phyloP scores from a whole-genome alignment of 2,329 filamentous ascomycete species.

The Trichoderma endophyticum region DNA sequence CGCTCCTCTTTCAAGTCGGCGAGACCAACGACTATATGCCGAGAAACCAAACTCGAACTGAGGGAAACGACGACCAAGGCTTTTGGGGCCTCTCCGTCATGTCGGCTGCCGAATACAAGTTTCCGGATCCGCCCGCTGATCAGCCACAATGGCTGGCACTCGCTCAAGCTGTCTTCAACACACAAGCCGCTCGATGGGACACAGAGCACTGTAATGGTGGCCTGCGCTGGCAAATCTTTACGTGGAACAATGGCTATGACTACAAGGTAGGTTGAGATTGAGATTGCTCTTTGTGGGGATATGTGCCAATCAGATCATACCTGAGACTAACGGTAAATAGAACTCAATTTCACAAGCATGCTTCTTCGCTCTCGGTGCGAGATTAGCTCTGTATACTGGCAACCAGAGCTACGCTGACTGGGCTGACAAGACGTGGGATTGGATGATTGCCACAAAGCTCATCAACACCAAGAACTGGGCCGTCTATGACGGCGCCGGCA shows the following conservation, averaged over 20 bases:
- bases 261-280: constrained; percentile 50
- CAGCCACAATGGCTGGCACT: constrained; percentile 67
- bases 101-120: constrained; percentile 67
- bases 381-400: constrained; percentile 72
- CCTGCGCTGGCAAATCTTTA: constrained; percentile 80
- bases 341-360: constrained; percentile 62
- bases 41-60: constrained; percentile 62
- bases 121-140: constrained; percentile 54
- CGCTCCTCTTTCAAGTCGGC: constrained; percentile 71
- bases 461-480: constrained; percentile 55
- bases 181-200: constrained; percentile 73
- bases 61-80: constrained; percentile 73
- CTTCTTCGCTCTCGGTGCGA: constrained; percentile 62
- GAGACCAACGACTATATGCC: constrained; percentile 75
- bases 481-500: constrained; percentile 61
- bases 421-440: constrained; percentile 71
- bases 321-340: constrained; percentile 49
- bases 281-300: background rate
- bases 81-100: constrained; percentile 72
- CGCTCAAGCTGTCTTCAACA: constrained; percentile 78
- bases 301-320: background rate
- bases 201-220: constrained; percentile 66
- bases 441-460: constrained; percentile 57
- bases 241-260: constrained; percentile 76
- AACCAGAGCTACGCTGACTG: constrained; percentile 75